Percentiles rank a stretch among this genome's conserved stretches.
phyloP scores from a whole-genome alignment of 2,329 filamentous ascomycete species.

The Nigrospora osmanthi region DNA sequence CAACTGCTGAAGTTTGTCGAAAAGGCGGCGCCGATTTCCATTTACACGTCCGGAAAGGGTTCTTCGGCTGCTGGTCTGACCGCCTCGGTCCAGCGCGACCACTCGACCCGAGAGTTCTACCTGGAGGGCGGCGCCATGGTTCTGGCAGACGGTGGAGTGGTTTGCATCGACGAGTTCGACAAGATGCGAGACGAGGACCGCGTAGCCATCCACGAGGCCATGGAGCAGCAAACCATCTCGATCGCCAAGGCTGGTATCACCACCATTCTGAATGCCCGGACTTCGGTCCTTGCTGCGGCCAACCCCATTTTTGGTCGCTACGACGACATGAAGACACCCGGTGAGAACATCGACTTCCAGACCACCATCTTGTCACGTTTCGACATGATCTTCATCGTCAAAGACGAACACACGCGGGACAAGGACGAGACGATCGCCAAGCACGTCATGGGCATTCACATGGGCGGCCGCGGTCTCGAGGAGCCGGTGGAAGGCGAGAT shows the following conservation, averaged over 20 bases:
- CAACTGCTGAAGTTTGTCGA: constrained; percentile 97
- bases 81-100: constrained; percentile 90
- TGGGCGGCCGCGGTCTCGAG: constrained; percentile 77
- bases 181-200: constrained; percentile 99
- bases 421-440: constrained; percentile 91
- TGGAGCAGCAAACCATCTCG: constrained; percentile 99
- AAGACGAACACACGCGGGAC: constrained; percentile 82
- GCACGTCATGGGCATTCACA: constrained; percentile 96
- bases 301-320: constrained; percentile 98
- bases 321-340: constrained; percentile 94
- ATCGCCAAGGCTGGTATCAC: constrained; percentile 98
- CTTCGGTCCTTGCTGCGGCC: constrained; percentile 88
- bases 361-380: constrained; percentile 97
- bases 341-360: constrained; percentile 99
- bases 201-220: constrained; percentile 97
- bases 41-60: constrained; percentile 97
- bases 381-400: constrained; percentile 99
- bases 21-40: constrained; percentile 90
- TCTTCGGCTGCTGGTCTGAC: constrained; percentile 96
- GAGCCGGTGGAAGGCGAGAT: constrained; percentile 84
- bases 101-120: constrained; percentile 90
- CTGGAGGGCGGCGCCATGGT: constrained; percentile 98
- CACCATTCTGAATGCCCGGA: constrained; percentile 92
- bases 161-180: constrained; percentile 98
- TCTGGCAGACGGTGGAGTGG: constrained; percentile 89